These are phyloP conservation scores for Taphrina betulina DNA, from an alignment of 1,139 yeast species.

Conservation along the genomic window DNA sequence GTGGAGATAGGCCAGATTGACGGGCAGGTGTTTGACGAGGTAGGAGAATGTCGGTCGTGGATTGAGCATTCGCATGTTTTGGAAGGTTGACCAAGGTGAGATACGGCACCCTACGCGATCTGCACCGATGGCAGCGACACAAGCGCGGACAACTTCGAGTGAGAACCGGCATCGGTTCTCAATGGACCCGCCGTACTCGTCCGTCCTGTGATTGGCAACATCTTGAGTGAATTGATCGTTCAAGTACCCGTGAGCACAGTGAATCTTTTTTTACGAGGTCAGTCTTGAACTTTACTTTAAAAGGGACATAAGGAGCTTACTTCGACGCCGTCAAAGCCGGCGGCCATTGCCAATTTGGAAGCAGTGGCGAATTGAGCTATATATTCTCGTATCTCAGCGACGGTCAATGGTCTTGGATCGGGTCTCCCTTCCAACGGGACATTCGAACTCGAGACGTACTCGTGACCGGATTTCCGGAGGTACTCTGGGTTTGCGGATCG, in stretches of 20 bases:
- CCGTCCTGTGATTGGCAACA: conserved; percentile 59
- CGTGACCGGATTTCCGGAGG: conserved; percentile 43
- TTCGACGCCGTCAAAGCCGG: conserved; percentile 71
- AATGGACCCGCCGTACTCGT: conserved; percentile 65
- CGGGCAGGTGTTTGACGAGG: conserved; percentile 42
- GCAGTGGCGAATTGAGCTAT: conserved; percentile 49
- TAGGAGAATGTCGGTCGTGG: conserved; percentile 42
- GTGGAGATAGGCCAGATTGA: conserved; percentile 53
- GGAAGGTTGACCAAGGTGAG: conserved; percentile 57
- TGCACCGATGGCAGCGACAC: conserved; percentile 54
- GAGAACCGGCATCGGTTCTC: conserved; percentile 64
- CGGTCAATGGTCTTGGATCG: conserved; percentile 47
- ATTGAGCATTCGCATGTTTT: conserved; percentile 44
- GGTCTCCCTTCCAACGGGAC: conserved; percentile 44
- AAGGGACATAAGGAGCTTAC: conserved; percentile 60
- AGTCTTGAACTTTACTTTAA: conserved; percentile 58
- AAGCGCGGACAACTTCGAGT: conserved; percentile 57
- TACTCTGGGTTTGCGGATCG: conserved; percentile 43
- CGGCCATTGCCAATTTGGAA: conserved; percentile 51
- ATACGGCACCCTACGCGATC: conserved; percentile 57
- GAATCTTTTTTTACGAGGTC: conserved; percentile 44
- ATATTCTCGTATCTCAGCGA: conserved; percentile 49
- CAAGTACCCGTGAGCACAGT: conserved; percentile 64
- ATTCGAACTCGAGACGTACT: conserved; percentile 38
- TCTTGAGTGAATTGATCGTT: conserved; percentile 60